These are phyloP conservation scores for Jamesozyma jinghongensis DNA, from an alignment of 805 yeast genomes.

Conservation along the genomic window DNA sequence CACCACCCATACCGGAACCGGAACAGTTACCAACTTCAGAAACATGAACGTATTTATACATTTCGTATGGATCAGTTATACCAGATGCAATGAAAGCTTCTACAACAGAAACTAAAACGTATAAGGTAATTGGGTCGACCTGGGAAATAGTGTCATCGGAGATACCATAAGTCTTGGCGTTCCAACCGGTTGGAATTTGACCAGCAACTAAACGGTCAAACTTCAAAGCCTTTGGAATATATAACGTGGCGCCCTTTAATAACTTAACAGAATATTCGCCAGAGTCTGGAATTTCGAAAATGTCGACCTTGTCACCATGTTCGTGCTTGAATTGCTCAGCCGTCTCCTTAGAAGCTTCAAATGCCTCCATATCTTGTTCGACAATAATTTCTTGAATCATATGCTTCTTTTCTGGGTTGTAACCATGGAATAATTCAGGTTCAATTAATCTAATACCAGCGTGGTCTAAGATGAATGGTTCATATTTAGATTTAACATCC, in stretches of 20 bases:
- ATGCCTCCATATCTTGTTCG: slow-evolving; percentile 93
- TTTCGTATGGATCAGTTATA: slow-evolving; percentile 96
- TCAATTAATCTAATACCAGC: slow-evolving; percentile 95
- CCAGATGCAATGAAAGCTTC: slow-evolving; percentile 93
- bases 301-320: slow-evolving; percentile 91
- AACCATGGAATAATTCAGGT: slow-evolving; percentile 89
- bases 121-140: slow-evolving; percentile 94
- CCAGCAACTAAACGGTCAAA: slow-evolving; percentile 60
- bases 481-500: slow-evolving; percentile 88
- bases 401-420: slow-evolving; percentile 89
- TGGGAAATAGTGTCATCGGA: slow-evolving; percentile 86
- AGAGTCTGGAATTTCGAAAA: slow-evolving; percentile 76
- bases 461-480: slow-evolving; percentile 78
- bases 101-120: slow-evolving; percentile 84
- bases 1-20: slow-evolving; percentile 99
- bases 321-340: slow-evolving; percentile 90
- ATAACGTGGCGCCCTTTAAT: slow-evolving; percentile 86
- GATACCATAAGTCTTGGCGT: slow-evolving; percentile 90
- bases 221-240: slow-evolving; percentile 70
- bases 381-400: slow-evolving; percentile 91
- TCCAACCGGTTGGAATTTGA: slow-evolving; percentile 98
- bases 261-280: slow-evolving; percentile 89
- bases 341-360: slow-evolving; percentile 89
- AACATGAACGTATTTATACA: slow-evolving; percentile 95
- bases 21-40: slow-evolving; percentile 99